These are phyloP conservation scores for Globomyces sp. DNA, from an alignment of 371 early-diverging fungal species.

Conservation along the genomic window DNA sequence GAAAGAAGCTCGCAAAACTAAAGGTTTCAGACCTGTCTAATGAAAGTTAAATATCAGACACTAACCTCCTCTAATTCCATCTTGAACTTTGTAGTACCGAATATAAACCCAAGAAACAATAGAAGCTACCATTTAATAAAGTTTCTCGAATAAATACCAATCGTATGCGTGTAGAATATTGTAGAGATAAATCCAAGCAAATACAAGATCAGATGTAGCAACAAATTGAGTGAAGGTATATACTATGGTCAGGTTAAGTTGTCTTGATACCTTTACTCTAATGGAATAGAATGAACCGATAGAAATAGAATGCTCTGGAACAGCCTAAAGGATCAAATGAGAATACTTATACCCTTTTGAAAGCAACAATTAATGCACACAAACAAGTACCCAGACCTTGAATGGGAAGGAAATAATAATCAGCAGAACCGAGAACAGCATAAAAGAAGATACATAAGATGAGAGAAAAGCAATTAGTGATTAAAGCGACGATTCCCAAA, in stretches of 20 bases:
- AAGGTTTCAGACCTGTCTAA: constrained; percentile 68
- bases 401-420: constrained; percentile 50
- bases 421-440: neutral
- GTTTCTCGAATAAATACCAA: constrained; percentile 32
- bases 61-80: constrained; percentile 72
- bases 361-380: constrained; percentile 70
- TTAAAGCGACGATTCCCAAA: neutral
- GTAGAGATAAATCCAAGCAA: constrained; percentile 42
- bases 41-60: too few relatives aligned
- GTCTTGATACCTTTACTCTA: constrained; percentile 63
- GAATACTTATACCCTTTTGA: constrained; percentile 53
- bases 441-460: neutral
- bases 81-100: constrained; percentile 74
- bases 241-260: constrained; percentile 25
- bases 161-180: constrained; percentile 51
- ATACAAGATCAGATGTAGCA: constrained; percentile 41
- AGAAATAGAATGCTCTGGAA: constrained; percentile 42
- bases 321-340: constrained; percentile 2
- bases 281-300: constrained; percentile 32
- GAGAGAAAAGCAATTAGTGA: neutral
- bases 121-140: constrained; percentile 23
- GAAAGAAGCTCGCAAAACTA: constrained; percentile 78
- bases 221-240: constrained; percentile 51
- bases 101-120: constrained; percentile 75
- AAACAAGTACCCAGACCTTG: constrained; percentile 70